Conservation (phyloP, 257 asterid genomes). For the Nicotiana tomentosiformis region DNA sequence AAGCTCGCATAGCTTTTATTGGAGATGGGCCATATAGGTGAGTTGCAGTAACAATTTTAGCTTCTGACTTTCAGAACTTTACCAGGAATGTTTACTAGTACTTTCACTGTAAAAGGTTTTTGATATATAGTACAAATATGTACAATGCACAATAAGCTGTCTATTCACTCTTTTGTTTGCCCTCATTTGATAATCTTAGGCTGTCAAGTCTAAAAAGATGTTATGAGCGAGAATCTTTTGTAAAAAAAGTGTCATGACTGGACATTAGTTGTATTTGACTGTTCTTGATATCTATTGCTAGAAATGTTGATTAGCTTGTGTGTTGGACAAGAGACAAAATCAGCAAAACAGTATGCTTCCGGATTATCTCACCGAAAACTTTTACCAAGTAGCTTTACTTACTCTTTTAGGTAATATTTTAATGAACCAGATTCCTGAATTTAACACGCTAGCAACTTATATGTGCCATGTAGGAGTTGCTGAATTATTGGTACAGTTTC, state of each 20-base stretch:
- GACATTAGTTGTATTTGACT: background rate
- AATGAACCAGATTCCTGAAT: background rate
- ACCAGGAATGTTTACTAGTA: background rate
- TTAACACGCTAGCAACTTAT: background rate
- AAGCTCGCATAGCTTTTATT: conserved; percentile 79
- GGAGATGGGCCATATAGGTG: conserved; percentile 98
- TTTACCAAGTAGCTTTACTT: background rate
- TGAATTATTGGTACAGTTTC: background rate
- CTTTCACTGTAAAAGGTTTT: background rate
- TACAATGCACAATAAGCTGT: background rate
- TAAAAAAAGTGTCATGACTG: background rate
- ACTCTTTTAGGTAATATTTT: background rate
- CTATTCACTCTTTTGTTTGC: background rate
- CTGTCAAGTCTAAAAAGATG: background rate
- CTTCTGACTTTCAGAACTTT: background rate
- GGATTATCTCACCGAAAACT: background rate
- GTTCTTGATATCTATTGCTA: background rate
- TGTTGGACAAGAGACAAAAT: background rate
- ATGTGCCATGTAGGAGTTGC: background rate
- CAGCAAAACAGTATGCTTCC: background rate
- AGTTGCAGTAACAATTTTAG: conserved; percentile 15
- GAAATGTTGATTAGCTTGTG: background rate
- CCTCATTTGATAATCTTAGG: background rate
- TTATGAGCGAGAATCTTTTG: background rate
- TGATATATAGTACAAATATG: background rate